Percentiles rank a stretch among this genome's conserved stretches.
These are phyloP conservation scores for Fusarium sp. DNA, from an alignment of 2,329 filamentous ascomycete genomes.

Conservation along the genomic window DNA sequence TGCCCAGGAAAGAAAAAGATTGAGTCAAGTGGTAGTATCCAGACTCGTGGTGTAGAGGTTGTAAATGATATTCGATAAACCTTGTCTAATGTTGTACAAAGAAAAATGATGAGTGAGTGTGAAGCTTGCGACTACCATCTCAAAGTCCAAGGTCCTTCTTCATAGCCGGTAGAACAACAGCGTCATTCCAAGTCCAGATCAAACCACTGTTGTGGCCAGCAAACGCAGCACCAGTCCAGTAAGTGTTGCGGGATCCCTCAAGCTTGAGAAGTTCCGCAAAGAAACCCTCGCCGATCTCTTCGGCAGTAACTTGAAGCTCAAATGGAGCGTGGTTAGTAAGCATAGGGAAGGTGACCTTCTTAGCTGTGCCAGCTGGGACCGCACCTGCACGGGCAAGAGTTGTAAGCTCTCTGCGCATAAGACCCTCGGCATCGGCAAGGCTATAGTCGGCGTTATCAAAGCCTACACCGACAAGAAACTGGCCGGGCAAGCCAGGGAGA, in stretches of 20 bases:
- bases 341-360: conserved; percentile 17
- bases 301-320: conserved; percentile 19
- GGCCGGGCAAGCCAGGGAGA: not conserved
- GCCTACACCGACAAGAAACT: conserved; percentile 7
- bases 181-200: conserved; percentile 42
- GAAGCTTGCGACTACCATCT: not conserved
- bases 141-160: conserved; percentile 36
- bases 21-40: too few relatives aligned
- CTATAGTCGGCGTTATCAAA: conserved; percentile 22
- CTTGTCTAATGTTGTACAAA: too few relatives aligned
- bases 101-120: too few relatives aligned
- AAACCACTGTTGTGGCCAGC: conserved; percentile 39
- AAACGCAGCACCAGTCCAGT: conserved; percentile 41
- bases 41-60: too few relatives aligned
- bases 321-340: conserved; percentile 29
- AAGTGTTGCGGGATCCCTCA: conserved; percentile 32
- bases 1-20: too few relatives aligned
- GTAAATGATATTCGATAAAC: too few relatives aligned
- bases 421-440: not conserved
- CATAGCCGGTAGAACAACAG: conserved; percentile 24
- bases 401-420: conserved; percentile 24
- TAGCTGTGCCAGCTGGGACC: not conserved
- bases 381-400: conserved; percentile 13
- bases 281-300: conserved; percentile 19
- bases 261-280: conserved; percentile 26